Conservation (phyloP, 2,329 filamentous ascomycete species). For the Bretziella fagacearum region DNA sequence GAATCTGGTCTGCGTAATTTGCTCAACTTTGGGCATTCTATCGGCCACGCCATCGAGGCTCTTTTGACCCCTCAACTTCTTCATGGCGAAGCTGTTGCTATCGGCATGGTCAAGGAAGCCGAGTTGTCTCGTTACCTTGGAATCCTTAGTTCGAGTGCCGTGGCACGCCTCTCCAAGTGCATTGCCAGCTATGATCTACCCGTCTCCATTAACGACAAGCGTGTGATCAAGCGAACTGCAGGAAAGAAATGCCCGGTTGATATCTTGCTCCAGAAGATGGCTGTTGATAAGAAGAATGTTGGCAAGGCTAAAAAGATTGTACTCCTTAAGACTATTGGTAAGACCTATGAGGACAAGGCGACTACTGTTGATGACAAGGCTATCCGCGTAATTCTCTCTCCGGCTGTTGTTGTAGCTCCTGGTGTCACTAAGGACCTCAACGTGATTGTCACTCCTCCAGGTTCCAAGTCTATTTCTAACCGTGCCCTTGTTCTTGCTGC, state of each 20-base stretch:
- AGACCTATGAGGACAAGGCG: slow-evolving; percentile 71
- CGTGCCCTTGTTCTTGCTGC: slow-evolving; percentile 86
- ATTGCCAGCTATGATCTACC: slow-evolving; percentile 87
- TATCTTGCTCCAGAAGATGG: slow-evolving; percentile 79
- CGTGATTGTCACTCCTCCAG: slow-evolving; percentile 70
- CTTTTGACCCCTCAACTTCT: slow-evolving; percentile 89
- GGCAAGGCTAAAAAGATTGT: slow-evolving; percentile 93
- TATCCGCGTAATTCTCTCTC: slow-evolving; percentile 68
- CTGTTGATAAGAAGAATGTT: slow-evolving; percentile 96
- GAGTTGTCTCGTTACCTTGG: slow-evolving; percentile 83
- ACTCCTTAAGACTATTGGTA: slow-evolving; percentile 74
- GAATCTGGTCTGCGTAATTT: slow-evolving; percentile 89
- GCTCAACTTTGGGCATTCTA: slow-evolving; percentile 94
- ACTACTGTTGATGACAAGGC: slow-evolving; percentile 75
- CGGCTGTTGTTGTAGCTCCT: slow-evolving; percentile 56
- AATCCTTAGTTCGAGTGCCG: slow-evolving; percentile 66
- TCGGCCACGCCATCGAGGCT: slow-evolving; percentile 91
- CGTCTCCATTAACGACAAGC: slow-evolving; percentile 67
- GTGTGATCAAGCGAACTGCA: slow-evolving; percentile 64
- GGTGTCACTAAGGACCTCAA: slow-evolving; percentile 49
- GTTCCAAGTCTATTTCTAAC: slow-evolving; percentile 96
- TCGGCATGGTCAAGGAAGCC: slow-evolving; percentile 97
- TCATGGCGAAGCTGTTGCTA: slow-evolving; percentile 88
- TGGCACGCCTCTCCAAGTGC: slow-evolving; percentile 80
- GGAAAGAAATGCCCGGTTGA: slow-evolving; percentile 80